Evolutionary conservation across 75 land plant genomes (phyloP).

Genomic region (Cunninghamia lanceolata): DNA sequence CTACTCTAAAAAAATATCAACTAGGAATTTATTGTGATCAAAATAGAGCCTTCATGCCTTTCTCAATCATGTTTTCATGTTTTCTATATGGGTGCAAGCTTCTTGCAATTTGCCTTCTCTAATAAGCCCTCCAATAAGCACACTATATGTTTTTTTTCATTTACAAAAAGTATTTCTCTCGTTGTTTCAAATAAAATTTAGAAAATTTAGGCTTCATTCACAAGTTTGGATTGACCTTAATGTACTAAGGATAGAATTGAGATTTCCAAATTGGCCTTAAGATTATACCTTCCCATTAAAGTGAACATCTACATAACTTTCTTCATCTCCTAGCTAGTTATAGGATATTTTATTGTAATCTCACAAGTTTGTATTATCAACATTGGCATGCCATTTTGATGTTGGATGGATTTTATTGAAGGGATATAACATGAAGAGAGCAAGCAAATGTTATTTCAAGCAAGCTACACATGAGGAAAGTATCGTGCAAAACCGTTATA

Average conservation of each 20-base stretch:
- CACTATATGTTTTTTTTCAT: constrained; percentile 54
- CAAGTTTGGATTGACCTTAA: constrained; percentile 54
- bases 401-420: too few species aligned
- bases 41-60: constrained; percentile 62
- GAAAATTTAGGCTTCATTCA: constrained; percentile 60
- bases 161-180: constrained; percentile 29
- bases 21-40: constrained; percentile 50
- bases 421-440: too few species aligned
- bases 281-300: constrained; percentile 52
- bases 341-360: constrained; percentile 45
- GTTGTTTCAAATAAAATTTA: constrained; percentile 44
- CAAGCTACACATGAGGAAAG: too few species aligned
- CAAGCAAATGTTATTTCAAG: too few species aligned
- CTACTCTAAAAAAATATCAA: constrained; percentile 51
- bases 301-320: constrained; percentile 46
- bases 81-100: constrained; percentile 47
- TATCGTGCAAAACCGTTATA: too few species aligned
- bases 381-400: too few species aligned
- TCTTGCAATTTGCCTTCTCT: constrained; percentile 43
- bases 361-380: constrained; percentile 41
- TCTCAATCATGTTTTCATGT: constrained; percentile 69
- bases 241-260: constrained; percentile 41
- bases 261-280: constrained; percentile 30
- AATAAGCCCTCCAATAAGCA: constrained; percentile 54
- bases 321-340: constrained; percentile 57